phyloP scores from a whole-genome alignment of 108 stramenopile species.

The Chaetoceros tenuissimus region DNA sequence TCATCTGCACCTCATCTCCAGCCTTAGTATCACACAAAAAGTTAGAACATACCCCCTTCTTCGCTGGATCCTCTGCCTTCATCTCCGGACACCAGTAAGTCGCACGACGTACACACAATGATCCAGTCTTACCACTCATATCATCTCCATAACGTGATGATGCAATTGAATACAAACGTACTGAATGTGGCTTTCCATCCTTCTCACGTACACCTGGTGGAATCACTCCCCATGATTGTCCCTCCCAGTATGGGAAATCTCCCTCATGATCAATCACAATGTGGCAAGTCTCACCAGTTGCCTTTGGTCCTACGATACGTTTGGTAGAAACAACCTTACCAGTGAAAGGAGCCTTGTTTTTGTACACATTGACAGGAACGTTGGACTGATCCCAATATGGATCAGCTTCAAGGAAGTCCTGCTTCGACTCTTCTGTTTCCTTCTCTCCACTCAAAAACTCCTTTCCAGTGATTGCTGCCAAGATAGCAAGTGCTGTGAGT shows the following conservation, averaged over 20 bases:
- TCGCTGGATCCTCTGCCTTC: conserved; percentile 93
- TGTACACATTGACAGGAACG: conserved; percentile 70
- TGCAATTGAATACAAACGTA: conserved; percentile 97
- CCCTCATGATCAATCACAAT: conserved; percentile 84
- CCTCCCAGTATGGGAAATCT: conserved; percentile 84
- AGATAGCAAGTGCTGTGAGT: conserved; percentile 49
- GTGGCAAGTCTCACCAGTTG: conserved; percentile 78
- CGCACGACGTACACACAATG: conserved; percentile 95
- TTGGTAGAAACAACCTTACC: conserved; percentile 77
- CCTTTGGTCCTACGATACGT: conserved; percentile 77
- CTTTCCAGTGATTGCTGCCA: conserved; percentile 53
- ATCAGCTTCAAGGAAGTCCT: conserved; percentile 77
- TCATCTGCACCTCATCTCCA: conserved; percentile 84
- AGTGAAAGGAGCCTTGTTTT: conserved; percentile 75
- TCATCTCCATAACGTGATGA: conserved; percentile 96
- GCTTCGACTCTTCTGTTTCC: conserved; percentile 23
- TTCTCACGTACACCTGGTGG: conserved; percentile 88
- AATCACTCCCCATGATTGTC: conserved; percentile 86
- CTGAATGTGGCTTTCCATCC: conserved; percentile 95
- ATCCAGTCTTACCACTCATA: conserved; percentile 93
- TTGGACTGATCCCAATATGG: conserved; percentile 68
- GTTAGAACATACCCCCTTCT: conserved; percentile 99
- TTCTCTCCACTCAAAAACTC: conserved; percentile 38
- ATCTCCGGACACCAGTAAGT: conserved; percentile 92
- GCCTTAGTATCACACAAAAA: conserved; percentile 92